Conservation (phyloP, 805 yeast species). For the Hanseniaspora pseudoguilliermondii region DNA sequence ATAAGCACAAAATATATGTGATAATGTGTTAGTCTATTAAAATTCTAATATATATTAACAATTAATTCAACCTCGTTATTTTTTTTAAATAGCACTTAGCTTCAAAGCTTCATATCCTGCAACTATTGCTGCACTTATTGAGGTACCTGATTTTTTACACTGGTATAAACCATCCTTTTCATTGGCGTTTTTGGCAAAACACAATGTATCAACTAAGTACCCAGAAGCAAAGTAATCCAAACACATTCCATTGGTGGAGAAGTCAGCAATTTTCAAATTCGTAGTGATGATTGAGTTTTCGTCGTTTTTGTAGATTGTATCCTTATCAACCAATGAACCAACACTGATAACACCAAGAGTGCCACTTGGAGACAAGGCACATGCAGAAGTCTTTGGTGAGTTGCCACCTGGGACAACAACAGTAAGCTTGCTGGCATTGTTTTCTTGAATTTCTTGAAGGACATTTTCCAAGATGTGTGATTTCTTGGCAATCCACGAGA, state of each 20-base stretch:
- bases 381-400: constrained; percentile 30
- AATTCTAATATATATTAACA: no score
- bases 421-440: constrained; percentile 31
- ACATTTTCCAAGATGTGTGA: constrained; percentile 35
- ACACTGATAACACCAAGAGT: constrained; percentile 18
- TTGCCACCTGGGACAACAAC: constrained; percentile 43
- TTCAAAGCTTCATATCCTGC: background rate
- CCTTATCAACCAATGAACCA: background rate
- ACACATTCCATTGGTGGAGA: background rate
- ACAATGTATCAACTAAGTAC: background rate
- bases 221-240: constrained; percentile 5
- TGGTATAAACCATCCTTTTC: background rate
- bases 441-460: constrained; percentile 28
- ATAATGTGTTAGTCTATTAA: no score
- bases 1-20: no score
- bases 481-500: constrained; percentile 30
- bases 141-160: constrained; percentile 6
- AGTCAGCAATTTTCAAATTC: background rate
- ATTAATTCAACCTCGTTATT: no score
- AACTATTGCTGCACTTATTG: constrained; percentile 1
- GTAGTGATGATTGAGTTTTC: background rate
- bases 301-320: background rate
- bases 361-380: constrained; percentile 37
- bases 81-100: background rate
- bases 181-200: background rate